Evolutionary conservation across 2,329 filamentous ascomycete species (phyloP).

Genomic region (Penicillium sp.): DNA sequence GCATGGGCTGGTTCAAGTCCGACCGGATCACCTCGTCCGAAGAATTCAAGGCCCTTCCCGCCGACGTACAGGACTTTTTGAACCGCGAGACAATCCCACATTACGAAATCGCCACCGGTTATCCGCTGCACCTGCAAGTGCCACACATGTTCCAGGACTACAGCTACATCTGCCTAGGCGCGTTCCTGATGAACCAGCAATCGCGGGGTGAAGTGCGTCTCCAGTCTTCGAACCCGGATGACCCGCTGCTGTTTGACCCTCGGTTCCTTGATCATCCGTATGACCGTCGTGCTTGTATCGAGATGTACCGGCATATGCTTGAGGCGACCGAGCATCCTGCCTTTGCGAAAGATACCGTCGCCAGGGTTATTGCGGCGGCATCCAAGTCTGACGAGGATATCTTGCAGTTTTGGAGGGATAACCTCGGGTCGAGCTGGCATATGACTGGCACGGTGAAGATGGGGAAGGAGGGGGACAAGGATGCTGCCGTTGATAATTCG

Average conservation of each 20-base stretch:
- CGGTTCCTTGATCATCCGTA: conserved; percentile 57
- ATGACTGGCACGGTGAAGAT: conserved; percentile 61
- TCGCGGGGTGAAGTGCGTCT: conserved; percentile 55
- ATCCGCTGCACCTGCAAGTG: conserved; percentile 45
- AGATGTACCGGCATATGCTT: conserved; percentile 49
- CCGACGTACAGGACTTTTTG: conserved; percentile 48
- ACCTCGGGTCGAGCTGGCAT: conserved; percentile 54
- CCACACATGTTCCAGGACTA: conserved; percentile 42
- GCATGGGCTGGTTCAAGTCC: conserved; percentile 46
- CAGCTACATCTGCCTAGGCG: conserved; percentile 48
- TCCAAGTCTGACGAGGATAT: conserved; percentile 58
- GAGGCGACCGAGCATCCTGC: conserved; percentile 46
- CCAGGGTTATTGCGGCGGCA: conserved; percentile 46
- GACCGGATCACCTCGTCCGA: conserved; percentile 41
- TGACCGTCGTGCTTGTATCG: conserved; percentile 55
- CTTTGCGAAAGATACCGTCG: conserved; percentile 49
- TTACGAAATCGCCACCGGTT: conserved; percentile 57
- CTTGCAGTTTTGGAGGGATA: conserved; percentile 48
- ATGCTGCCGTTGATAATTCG: conserved; percentile 51
- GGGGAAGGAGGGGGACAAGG: conserved; percentile 48
- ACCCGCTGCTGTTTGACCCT: conserved; percentile 56
- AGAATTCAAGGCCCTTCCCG: conserved; percentile 56
- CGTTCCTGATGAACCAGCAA: conserved; percentile 58
- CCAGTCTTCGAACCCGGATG: conserved; percentile 54
- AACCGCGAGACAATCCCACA: conserved; percentile 56